Evolutionary conservation across 495 filamentous ascomycete species (phyloP).

Genomic region (Antarctomyces pellizariae): DNA sequence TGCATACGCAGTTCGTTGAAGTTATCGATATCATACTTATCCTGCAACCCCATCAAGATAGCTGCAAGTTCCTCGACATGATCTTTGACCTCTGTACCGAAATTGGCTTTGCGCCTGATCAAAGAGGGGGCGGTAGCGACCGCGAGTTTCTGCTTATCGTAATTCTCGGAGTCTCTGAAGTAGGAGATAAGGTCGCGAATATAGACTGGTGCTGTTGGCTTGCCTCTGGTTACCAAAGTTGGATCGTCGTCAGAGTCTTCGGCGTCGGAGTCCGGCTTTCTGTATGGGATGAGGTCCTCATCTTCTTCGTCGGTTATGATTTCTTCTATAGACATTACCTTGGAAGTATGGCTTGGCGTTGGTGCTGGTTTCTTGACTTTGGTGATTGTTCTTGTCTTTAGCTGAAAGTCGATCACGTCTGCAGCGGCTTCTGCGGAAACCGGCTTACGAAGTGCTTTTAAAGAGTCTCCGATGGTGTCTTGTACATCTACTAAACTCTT

Average conservation of each 20-base stretch:
- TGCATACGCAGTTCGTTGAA: constrained; percentile 61
- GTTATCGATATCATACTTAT: constrained; percentile 50
- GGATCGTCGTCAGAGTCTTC: constrained; percentile 87
- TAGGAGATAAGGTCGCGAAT: constrained; percentile 65
- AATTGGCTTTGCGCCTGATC: constrained; percentile 70
- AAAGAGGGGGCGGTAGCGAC: constrained; percentile 51
- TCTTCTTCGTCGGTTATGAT: constrained; percentile 23
- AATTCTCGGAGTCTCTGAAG: constrained; percentile 59
- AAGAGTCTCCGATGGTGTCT: constrained; percentile 35
- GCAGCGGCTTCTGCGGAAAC: not conserved
- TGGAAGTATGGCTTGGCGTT: constrained; percentile 19
- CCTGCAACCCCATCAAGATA: constrained; percentile 51
- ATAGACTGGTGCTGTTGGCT: constrained; percentile 72
- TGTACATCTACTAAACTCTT: constrained; percentile 34
- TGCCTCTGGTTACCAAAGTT: constrained; percentile 58
- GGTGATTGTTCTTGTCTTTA: constrained; percentile 6
- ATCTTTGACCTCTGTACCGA: constrained; percentile 68
- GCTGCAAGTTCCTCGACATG: constrained; percentile 63
- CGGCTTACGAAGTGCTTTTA: constrained; percentile 1
- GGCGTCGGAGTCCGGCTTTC: constrained; percentile 77
- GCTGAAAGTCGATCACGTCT: constrained; percentile 5
- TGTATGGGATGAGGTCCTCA: constrained; percentile 58
- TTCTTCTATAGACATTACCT: constrained; percentile 44
- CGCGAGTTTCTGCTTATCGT: constrained; percentile 63
- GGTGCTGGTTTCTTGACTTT: constrained; percentile 6